Base-by-base conservation (phyloP, 805 yeast genomes). In the Komagataella populi region DNA sequence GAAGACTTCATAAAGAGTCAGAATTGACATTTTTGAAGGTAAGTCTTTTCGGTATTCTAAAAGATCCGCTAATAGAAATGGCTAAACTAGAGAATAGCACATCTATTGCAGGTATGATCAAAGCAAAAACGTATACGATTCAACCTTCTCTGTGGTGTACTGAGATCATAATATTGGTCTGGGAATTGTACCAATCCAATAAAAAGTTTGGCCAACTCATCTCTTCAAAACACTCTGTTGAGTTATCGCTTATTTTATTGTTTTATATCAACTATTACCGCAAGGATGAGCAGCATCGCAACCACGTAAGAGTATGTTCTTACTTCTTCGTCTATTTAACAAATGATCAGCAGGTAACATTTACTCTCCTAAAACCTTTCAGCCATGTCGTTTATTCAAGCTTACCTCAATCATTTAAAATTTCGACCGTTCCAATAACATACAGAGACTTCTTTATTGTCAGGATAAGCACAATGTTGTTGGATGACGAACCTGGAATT, bases 181-280 rank as follows among this genome's bases (percentile, higher is more conserved):
- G 95, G 86, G 95, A 86, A 58, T 66, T 88, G 46, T 66, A 78
- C 39, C 91, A 87, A 60, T 81, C 88, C 57, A 91, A 91, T 65
- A 71, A 70, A 53, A 65, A 64, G 49, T 81, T 84, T 58, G 72
- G 73, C 53, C 59, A 61, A 16, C 67, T 71, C 49, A 65, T 80
- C 30, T 64, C 73, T 2, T 70, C 72, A 12, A 69, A 72, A 47
- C 71, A 72, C 54, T 75, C 81, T 2, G 69, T 74, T 30, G 83
- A 83, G 56, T 63, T 85, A 45, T 63, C 77, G 46, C 67, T 84
- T 0, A 64, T 75, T 2, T 63, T 85, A 17, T 59, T 81, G 6
- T 85, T 76, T 62, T 78, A 84, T 62, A 69, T 87, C 49, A 68
- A 70, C 51, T 76, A 73, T 23, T 80, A 71, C 57, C 69, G 71